A percentile compares a stretch with the other conserved stretches of the same genome.
Evolutionary conservation across 768 basidiomycete species (phyloP).

Genomic region (Amanita inopinata): DNA sequence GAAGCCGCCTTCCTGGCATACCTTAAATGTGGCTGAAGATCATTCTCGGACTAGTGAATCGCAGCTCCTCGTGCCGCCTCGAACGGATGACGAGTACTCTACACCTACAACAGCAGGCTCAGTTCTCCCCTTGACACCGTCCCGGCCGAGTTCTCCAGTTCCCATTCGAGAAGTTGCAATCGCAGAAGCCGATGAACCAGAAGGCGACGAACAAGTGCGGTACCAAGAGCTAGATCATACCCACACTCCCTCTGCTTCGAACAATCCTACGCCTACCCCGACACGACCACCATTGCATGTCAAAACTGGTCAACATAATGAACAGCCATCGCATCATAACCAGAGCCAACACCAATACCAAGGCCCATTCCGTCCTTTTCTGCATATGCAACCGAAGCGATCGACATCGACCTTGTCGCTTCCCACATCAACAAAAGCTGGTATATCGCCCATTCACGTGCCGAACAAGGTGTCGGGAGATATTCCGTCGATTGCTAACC

Average conservation of each 20-base stretch:
- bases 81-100: slow-evolving; percentile 5
- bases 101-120: slow-evolving; percentile 12
- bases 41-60: not conserved
- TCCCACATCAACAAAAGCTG: not conserved
- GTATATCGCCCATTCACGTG: not conserved
- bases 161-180: slow-evolving; percentile 12
- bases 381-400: not conserved
- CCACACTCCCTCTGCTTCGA: not conserved
- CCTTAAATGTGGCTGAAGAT: not conserved
- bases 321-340: not conserved
- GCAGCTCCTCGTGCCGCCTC: not conserved
- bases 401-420: slow-evolving; percentile 7
- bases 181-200: slow-evolving; percentile 14
- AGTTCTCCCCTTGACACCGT: slow-evolving; percentile 15
- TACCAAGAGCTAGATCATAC: not conserved
- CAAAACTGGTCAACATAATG: slow-evolving; percentile 7
- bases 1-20: slow-evolving; percentile 13
- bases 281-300: slow-evolving; percentile 10
- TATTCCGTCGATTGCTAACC: not conserved
- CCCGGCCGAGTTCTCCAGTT: slow-evolving; percentile 18
- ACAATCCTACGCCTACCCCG: slow-evolving; percentile 1
- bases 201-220: slow-evolving; percentile 9
- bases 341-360: slow-evolving; percentile 7
- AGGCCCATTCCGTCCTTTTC: not conserved
- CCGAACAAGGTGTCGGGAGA: not conserved